These are phyloP conservation scores for Capronia epimyces DNA, from an alignment of 2,329 filamentous ascomycete genomes.

Conservation along the genomic window DNA sequence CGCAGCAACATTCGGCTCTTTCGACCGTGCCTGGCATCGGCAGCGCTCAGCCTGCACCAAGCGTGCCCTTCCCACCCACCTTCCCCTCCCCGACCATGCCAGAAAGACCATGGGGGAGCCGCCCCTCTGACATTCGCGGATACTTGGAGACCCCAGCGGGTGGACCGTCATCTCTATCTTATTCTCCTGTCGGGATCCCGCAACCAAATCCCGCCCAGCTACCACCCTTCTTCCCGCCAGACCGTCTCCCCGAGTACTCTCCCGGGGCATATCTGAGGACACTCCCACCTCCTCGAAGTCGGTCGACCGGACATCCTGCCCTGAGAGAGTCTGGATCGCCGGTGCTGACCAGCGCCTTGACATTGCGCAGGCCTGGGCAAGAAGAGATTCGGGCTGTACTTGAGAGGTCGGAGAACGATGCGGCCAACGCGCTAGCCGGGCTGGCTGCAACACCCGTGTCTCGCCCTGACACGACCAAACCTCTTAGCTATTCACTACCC, in stretches of 20 bases:
- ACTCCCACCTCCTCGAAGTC: constrained; percentile 18
- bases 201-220: constrained; percentile 12
- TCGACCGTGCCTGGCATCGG: constrained; percentile 1
- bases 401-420: constrained; percentile 26
- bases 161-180: constrained; percentile 10
- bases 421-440: constrained; percentile 25
- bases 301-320: constrained; percentile 1
- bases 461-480: constrained; percentile 9
- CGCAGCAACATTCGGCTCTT: not conserved
- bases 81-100: constrained; percentile 14
- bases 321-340: constrained; percentile 11
- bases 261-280: constrained; percentile 11
- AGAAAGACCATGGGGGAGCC: constrained; percentile 19
- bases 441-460: constrained; percentile 18
- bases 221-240: constrained; percentile 14
- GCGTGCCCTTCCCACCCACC: constrained; percentile 4
- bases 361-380: constrained; percentile 11
- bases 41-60: not conserved
- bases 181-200: constrained; percentile 4
- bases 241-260: constrained; percentile 13
- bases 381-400: constrained; percentile 11
- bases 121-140: constrained; percentile 13
- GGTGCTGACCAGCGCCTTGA: constrained; percentile 4
- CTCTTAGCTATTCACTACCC: constrained; percentile 8
- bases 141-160: constrained; percentile 14